Percentiles rank a stretch among this genome's conserved stretches.
These are phyloP conservation scores for Aspergillus niger DNA, from an alignment of 2,329 filamentous ascomycete species.

Conservation along the genomic window DNA sequence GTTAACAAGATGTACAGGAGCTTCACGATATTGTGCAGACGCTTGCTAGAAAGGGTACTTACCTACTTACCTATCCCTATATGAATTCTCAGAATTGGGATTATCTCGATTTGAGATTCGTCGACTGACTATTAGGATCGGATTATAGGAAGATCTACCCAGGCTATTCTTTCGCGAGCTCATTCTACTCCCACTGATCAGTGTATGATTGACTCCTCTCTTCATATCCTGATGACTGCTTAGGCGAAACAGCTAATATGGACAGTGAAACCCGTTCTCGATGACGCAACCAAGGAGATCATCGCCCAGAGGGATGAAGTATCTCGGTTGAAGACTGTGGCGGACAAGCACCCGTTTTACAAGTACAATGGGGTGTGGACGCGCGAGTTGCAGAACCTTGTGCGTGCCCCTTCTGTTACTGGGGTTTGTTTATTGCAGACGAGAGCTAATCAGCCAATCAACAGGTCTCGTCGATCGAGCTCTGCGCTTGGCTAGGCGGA, in stretches of 20 bases:
- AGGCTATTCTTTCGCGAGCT: slow-evolving; percentile 81
- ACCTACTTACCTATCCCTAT: neutral
- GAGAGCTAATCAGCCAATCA: neutral
- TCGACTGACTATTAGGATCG: neutral
- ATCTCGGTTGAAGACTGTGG: slow-evolving; percentile 67
- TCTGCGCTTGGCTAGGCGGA: slow-evolving; percentile 79
- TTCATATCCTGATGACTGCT: too few relatives aligned
- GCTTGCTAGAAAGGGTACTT: slow-evolving; percentile 72
- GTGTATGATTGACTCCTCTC: slow-evolving; percentile 48
- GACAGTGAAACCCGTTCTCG: slow-evolving; percentile 68
- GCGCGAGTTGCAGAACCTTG: slow-evolving; percentile 77
- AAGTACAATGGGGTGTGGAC: slow-evolving; percentile 93
- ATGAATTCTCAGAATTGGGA: neutral
- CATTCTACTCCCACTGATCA: slow-evolving; percentile 77
- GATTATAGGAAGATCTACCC: slow-evolving; percentile 66
- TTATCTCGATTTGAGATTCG: too few relatives aligned
- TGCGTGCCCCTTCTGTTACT: slow-evolving; percentile 44
- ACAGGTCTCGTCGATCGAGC: slow-evolving; percentile 60
- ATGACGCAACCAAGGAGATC: slow-evolving; percentile 70
- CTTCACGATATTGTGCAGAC: slow-evolving; percentile 78
- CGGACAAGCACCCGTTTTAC: slow-evolving; percentile 92
- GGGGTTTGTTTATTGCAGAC: neutral
- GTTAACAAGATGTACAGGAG: slow-evolving; percentile 50
- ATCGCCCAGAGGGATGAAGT: slow-evolving; percentile 71
- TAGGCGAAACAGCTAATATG: slow-evolving; percentile 7